These are phyloP conservation scores for Saccharum hybrid DNA, from an alignment of 202 grass and related monocot species.

Conservation along the genomic window DNA sequence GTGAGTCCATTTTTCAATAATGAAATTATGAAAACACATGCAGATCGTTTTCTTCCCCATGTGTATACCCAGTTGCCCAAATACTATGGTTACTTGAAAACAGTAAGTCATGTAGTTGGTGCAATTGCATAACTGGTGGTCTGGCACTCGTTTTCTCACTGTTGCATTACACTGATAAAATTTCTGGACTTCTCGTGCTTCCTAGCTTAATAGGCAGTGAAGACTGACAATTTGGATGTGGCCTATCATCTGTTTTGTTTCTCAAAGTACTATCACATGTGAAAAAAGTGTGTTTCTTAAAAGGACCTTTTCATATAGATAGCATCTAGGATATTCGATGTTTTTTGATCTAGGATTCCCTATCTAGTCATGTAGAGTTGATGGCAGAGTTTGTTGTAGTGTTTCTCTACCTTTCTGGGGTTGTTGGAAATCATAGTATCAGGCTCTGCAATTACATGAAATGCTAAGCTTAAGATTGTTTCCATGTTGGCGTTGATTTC, in stretches of 20 bases:
- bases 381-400: neutral
- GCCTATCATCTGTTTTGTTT: neutral
- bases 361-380: neutral
- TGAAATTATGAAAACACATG: slow-evolving; percentile 5
- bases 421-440: slow-evolving; percentile 15
- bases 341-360: slow-evolving; percentile 2
- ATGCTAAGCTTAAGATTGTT: neutral
- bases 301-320: neutral
- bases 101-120: neutral
- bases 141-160: neutral
- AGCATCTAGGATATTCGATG: neutral
- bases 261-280: neutral
- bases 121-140: neutral
- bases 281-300: neutral
- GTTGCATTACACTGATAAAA: slow-evolving; percentile 13
- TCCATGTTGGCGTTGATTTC: neutral
- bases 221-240: neutral
- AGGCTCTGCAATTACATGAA: neutral
- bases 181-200: slow-evolving; percentile 16
- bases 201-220: neutral
- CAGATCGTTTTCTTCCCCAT: neutral
- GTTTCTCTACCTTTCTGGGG: neutral
- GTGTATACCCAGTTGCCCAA: neutral
- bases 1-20: neutral
- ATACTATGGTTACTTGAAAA: neutral